Base-by-base conservation (phyloP, 306 rosid species). In the Citrullus mucosospermus region DNA sequence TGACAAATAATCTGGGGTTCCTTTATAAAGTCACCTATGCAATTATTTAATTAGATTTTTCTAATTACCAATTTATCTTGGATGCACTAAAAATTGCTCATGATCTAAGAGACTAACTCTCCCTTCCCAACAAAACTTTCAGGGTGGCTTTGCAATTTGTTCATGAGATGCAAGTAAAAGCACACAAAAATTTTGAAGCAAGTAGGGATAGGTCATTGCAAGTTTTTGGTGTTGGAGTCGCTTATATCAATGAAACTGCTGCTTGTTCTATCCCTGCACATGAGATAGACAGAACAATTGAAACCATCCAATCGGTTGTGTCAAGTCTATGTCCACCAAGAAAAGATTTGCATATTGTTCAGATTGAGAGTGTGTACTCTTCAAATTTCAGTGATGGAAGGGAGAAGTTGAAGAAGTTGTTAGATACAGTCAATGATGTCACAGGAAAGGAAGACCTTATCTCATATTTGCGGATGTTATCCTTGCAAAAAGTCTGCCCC, bases 111-210 rank as follows among this genome's bases (percentile, higher is more conserved):
- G 4, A 68, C 50, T 68, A 9, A 68, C 1, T 5, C 55, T 10
- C 75, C 54, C 51, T 0, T 39, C 28, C 32, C 34, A n/a, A 25
- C 1, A 4, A 36, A 66, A 68, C 34, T 78, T 82, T 56, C 87
- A 94, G 97, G 88, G 88, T 92, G 79, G 97, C 97, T 60, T 78
- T 94, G 78, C 92, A 94, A 85, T 94, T 92, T 78, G 89, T 92
- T 34, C 97, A 94, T 80, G 96, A 92, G 78, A 67, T 94, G 96
- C 98, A 94, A 78, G 77, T 81, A 51, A 89, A 87, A 84, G 89
- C 97, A 3, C 92, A 81, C 79, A 90, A 85, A 90, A 94, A 92
- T 82, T 92, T 89, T 62, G 97, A 94, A 32, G 98, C 98, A 0
- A 85, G 97, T 84, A 89, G 91, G 80, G 97, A 94, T 84, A 87